Evolutionary conservation across 495 filamentous ascomycete species (phyloP), one percentile per base, ranked within the genome.

Genomic region (Lasiosphaeria ovina): DNA sequence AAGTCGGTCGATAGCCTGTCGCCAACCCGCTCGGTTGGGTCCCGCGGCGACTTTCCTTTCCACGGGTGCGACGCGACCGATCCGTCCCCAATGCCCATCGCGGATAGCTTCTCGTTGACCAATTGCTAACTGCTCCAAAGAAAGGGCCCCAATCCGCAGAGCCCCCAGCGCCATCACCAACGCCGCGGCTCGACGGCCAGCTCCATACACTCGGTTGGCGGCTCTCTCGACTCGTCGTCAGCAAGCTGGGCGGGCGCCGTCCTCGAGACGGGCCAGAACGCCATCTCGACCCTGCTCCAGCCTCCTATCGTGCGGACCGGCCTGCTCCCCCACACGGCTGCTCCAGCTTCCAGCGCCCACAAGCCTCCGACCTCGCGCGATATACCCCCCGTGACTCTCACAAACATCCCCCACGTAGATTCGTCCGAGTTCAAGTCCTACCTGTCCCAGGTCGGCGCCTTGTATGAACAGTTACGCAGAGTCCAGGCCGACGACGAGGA

Each of bases 281-380:
- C 94, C 60, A 98, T 99, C 67, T 97, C 94, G 32, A 94, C 89
- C 3, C 83, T 99, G 12, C 82, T 98, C 17, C 92, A 97, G 68
- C 86, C 91, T 16, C 93, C 95, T 0, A 94, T 94, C 60, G 83
- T 93, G 33, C 90, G 95, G 55, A 94, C 92, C 16, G 93, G 91
- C 49, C 80, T 97, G 50, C 79, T 88, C 12, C 87, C 92, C 3
- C 88, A 94, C 69, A 85, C 86, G 3, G 74, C 87, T 3, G 82
- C 85, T 5, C 78, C 90, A 0, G 74, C 84, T 32, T 82, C 82
- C 6, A 86, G 84, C 60, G 77, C 86, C 42, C 91, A 91, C 65
- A 92, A 87, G 58, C 86, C 90, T 6, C 94, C 94, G 0, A 92
- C 90, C n/a, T 79, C 93, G 6, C 85, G 84, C 75, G 94, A 99